These are phyloP conservation scores for Leishmania turanica DNA, from an alignment of 208 protist species.

Conservation along the genomic window DNA sequence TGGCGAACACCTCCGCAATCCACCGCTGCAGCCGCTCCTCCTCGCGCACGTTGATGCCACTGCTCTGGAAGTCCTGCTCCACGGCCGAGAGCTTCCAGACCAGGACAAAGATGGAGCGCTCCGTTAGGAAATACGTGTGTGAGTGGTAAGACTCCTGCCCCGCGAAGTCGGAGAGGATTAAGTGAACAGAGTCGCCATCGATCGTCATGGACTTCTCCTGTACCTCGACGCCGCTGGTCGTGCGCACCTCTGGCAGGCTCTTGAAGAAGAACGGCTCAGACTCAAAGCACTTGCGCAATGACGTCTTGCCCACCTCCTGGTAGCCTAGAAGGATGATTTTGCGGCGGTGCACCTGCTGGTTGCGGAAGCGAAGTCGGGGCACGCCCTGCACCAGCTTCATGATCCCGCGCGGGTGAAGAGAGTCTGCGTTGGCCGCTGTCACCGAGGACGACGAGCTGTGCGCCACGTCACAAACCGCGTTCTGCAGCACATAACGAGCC, in stretches of 20 bases:
- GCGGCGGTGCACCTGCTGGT: constrained; percentile 65
- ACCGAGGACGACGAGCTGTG: constrained; percentile 17
- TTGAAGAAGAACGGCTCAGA: constrained; percentile 85
- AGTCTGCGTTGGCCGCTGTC: constrained; percentile 1
- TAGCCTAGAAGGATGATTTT: constrained; percentile 88
- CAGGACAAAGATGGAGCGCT: constrained; percentile 84
- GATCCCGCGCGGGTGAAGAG: constrained; percentile 20
- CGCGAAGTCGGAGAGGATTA: constrained; percentile 85
- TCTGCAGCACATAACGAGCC: constrained; percentile 52
- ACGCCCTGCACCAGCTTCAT: constrained; percentile 18
- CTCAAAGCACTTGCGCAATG: constrained; percentile 89
- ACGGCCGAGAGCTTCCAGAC: constrained; percentile 92
- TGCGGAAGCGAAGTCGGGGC: constrained; percentile 50
- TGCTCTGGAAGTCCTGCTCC: constrained; percentile 84
- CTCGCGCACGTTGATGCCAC: constrained; percentile 76
- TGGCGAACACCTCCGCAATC: constrained; percentile 89
- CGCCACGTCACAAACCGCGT: constrained; percentile 30
- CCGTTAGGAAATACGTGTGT: constrained; percentile 85
- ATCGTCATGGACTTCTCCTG: constrained; percentile 58
- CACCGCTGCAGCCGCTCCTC: constrained; percentile 86
- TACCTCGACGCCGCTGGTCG: constrained; percentile 85
- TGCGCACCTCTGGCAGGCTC: constrained; percentile 75
- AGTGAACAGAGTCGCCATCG: constrained; percentile 59
- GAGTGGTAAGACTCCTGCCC: constrained; percentile 90
- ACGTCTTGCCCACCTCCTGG: constrained; percentile 92